Evolutionary conservation across 2,329 filamentous ascomycete species (phyloP).

Genomic region (Nothophaeocryptopus gaeumannii): DNA sequence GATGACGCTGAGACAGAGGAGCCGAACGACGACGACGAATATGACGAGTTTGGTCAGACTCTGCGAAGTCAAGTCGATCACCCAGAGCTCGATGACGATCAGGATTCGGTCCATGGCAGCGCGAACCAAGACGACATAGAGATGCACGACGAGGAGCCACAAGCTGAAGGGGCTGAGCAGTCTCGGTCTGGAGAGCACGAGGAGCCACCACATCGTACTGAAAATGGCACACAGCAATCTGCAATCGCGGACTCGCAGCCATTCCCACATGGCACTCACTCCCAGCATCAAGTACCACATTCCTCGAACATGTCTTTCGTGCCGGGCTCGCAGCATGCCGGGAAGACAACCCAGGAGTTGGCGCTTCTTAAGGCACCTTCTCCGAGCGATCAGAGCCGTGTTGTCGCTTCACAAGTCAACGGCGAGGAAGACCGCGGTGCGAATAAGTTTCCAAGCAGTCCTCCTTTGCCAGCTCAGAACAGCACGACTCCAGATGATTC

Average conservation of each 20-base stretch:
- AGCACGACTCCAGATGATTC: slow-evolving; percentile 26
- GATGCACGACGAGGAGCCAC: slow-evolving; percentile 3
- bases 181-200: background rate
- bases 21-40: slow-evolving; percentile 35
- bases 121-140: slow-evolving; percentile 10
- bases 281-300: slow-evolving; percentile 27
- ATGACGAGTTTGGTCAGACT: slow-evolving; percentile 36
- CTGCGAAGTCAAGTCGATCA: slow-evolving; percentile 32
- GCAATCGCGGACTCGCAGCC: slow-evolving; percentile 49
- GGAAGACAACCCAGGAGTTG: slow-evolving; percentile 32
- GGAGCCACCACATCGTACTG: background rate
- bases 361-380: slow-evolving; percentile 25
- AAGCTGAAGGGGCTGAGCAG: slow-evolving; percentile 2
- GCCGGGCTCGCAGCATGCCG: slow-evolving; percentile 36
- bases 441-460: slow-evolving; percentile 35
- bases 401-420: slow-evolving; percentile 17
- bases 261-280: background rate
- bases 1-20: slow-evolving; percentile 14
- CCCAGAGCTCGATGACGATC: slow-evolving; percentile 20
- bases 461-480: slow-evolving; percentile 25
- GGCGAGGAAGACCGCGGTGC: slow-evolving; percentile 9
- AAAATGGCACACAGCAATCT: slow-evolving; percentile 33
- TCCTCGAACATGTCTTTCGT: slow-evolving; percentile 37
- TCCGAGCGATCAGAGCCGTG: slow-evolving; percentile 13
- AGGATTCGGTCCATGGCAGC: slow-evolving; percentile 8